phyloP scores from a whole-genome alignment of 2,329 filamentous ascomycete genomes.

The Endoconidiophora polonica region DNA sequence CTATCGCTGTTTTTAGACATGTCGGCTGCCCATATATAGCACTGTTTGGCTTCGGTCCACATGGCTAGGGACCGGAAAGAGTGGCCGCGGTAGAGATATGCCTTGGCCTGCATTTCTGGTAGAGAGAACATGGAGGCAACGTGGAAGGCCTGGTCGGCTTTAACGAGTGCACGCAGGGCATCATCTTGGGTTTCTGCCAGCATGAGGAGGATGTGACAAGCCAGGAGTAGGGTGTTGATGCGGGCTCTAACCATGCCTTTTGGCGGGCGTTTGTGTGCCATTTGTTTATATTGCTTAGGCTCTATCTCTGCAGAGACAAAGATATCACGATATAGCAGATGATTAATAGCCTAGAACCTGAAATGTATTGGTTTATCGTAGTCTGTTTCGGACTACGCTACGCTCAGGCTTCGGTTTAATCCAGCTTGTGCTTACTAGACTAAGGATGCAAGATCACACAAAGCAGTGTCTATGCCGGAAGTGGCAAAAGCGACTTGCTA shows the following conservation, averaged over 20 bases:
- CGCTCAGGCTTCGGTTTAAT: no score
- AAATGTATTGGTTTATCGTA: no score
- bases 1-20: background rate
- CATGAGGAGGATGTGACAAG: conserved; percentile 13
- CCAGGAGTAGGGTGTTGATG: conserved; percentile 12
- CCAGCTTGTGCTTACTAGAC: no score
- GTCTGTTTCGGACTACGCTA: no score
- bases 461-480: no score
- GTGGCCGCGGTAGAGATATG: conserved; percentile 16
- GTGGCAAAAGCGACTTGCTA: no score
- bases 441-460: no score
- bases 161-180: conserved; percentile 13
- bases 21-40: conserved; percentile 15
- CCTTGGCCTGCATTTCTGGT: conserved; percentile 15
- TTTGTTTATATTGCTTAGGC: background rate
- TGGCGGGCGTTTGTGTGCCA: conserved; percentile 11
- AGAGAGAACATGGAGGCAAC: conserved; percentile 12
- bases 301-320: no score
- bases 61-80: conserved; percentile 15
- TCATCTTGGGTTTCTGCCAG: conserved; percentile 11
- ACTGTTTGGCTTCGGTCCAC: conserved; percentile 15
- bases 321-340: no score
- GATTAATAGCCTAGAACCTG: no score
- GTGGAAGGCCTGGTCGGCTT: conserved; percentile 14
- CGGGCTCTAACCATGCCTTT: conserved; percentile 12